A percentile compares a stretch with the other conserved stretches of the same genome.
Conservation (phyloP, 192 early-diverging fungal species). For the Pilobolus umbonatus region DNA sequence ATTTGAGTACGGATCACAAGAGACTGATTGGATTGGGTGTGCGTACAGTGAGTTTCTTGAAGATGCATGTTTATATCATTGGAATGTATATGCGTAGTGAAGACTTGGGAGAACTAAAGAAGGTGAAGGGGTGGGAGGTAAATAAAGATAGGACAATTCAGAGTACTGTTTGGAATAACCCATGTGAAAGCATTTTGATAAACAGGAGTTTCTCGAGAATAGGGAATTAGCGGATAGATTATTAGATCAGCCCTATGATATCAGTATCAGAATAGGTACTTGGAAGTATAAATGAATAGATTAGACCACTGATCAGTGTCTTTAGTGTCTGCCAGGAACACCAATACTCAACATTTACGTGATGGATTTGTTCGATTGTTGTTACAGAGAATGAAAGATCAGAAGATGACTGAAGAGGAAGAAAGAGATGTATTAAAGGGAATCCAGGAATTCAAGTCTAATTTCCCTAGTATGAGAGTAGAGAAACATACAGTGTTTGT, state of each 20-base stretch:
- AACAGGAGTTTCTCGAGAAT: slow-evolving; percentile 28
- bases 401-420: slow-evolving; percentile 39
- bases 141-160: slow-evolving; percentile 1
- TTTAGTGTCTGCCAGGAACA: slow-evolving; percentile 40
- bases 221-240: slow-evolving; percentile 26
- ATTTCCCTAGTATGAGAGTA: slow-evolving; percentile 45
- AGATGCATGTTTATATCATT: slow-evolving; percentile 48
- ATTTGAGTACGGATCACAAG: slow-evolving; percentile 34
- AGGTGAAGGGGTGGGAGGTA: slow-evolving; percentile 31
- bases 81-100: slow-evolving; percentile 45
- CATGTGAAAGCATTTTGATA: slow-evolving; percentile 27
- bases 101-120: slow-evolving; percentile 39
- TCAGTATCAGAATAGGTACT: slow-evolving; percentile 39
- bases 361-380: slow-evolving; percentile 51
- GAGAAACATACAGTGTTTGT: slow-evolving; percentile 41
- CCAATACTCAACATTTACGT: slow-evolving; percentile 50
- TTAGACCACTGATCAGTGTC: slow-evolving; percentile 13
- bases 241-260: slow-evolving; percentile 37
- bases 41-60: slow-evolving; percentile 49
- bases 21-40: slow-evolving; percentile 48
- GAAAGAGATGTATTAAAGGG: slow-evolving; percentile 42
- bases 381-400: slow-evolving; percentile 34
- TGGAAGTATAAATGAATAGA: slow-evolving; percentile 11
- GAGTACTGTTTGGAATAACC: neutral
- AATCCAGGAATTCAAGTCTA: slow-evolving; percentile 46